Conservation (phyloP, 2,329 filamentous ascomycete species). For the Claviceps paspali region DNA sequence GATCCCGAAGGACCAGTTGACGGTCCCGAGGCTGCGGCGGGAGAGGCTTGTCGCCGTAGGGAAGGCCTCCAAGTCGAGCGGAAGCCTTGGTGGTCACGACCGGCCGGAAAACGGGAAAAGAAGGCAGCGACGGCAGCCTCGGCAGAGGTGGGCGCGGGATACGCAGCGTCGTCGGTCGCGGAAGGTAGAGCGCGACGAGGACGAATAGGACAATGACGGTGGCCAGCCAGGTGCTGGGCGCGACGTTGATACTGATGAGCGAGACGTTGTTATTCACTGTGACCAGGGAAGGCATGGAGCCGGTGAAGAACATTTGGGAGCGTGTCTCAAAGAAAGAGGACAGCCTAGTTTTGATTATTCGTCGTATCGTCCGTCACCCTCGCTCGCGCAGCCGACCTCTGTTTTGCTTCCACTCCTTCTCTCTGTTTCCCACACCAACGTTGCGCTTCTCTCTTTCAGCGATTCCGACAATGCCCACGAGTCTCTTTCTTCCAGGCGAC, state of each 20-base stretch:
- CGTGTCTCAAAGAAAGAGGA: neutral
- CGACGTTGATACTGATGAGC: slow-evolving; percentile 42
- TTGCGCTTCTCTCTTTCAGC: too few relatives aligned
- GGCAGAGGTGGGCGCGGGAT: slow-evolving; percentile 22
- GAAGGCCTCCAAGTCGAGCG: slow-evolving; percentile 2
- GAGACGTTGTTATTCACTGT: slow-evolving; percentile 48
- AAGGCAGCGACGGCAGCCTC: slow-evolving; percentile 8
- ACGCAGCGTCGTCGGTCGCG: slow-evolving; percentile 17
- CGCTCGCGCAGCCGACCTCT: too few relatives aligned
- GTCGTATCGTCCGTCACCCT: too few relatives aligned
- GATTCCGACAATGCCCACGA: too few relatives aligned
- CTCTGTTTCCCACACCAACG: too few relatives aligned
- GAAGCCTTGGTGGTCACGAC: slow-evolving; percentile 3
- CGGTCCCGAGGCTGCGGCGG: slow-evolving; percentile 12
- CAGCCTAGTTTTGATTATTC: too few relatives aligned
- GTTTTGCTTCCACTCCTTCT: too few relatives aligned
- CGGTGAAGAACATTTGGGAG: slow-evolving; percentile 7
- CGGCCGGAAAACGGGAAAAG: neutral
- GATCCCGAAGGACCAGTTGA: slow-evolving; percentile 18
- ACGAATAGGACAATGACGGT: slow-evolving; percentile 32
- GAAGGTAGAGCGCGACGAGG: slow-evolving; percentile 34
- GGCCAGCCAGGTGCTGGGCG: slow-evolving; percentile 41
- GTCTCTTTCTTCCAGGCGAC: too few relatives aligned
- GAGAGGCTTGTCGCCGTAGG: slow-evolving; percentile 14
- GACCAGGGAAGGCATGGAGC: slow-evolving; percentile 41